Base-by-base conservation (phyloP, 257 asterid species). In the Gentiana macrophylla region DNA sequence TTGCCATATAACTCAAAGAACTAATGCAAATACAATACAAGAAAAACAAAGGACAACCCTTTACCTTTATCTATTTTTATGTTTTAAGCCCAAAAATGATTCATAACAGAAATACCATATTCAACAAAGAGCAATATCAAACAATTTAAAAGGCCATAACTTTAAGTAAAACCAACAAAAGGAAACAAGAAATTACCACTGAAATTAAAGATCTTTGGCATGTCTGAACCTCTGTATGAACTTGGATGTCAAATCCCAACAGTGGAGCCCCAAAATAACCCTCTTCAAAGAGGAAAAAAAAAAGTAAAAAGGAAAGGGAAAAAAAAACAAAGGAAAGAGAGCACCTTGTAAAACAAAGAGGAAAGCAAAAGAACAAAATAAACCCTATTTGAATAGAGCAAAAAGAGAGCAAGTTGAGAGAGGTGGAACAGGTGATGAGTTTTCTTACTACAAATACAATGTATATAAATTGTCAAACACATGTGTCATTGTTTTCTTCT, bases 371-470 rank as follows among this genome's bases (percentile, higher is more conserved):
- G 59, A 57, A 50, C 64, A 10, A 10, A 41, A 70, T 66, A 63
- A 83, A 85, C 91, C 95, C 97, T 83, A 68, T 54, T 32, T 12
- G 66, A 76, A 76, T 63, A 85, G 95, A 95, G 95, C 77, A 89
- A 89, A 89, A 86, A 87, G 64, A 36, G 11, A 51, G 15, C 5
- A 33, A 36, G 37, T 37, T 38, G 46, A n/a, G 33, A 62, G 56
- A 46, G 38, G 46, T 3, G 24, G 48, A 37, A 72, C 49, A 67
- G 59, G 67, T 53, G 59, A 67, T 52, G 60, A 49, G 46, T 4
- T 41, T 10, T 54, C 58, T 64, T 60, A 60, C 61, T 35, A 48
- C 54, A 52, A 48, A 53, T 59, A 50, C 64, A 65, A 63, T 62
- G 72, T 48, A 49, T 64, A 60, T 35, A 0, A 24, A 24, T 24